Base-by-base conservation (phyloP, 306 rosid genomes). In the Dicorynia guianensis region DNA sequence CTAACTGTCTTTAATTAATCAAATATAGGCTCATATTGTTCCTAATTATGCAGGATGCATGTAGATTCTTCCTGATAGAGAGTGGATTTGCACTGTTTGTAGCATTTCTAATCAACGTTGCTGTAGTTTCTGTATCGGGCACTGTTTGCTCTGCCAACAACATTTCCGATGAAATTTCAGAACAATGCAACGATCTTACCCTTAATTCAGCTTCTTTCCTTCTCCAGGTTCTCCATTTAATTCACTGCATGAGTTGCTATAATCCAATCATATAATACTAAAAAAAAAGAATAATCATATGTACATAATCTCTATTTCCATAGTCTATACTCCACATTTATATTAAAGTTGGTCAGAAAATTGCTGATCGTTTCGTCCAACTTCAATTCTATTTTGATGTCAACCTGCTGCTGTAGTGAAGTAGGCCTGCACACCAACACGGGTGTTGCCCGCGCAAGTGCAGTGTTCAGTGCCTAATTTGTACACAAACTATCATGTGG, bases 181-280 rank as follows among this genome's bases (percentile, higher is more conserved):
- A 79, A 25, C 64, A 64, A 0, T 94, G 97, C 63, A 70, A 19
- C 38, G 65, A 94, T 83, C 81, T 94, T 3, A 88, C 90, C 5
- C 97, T 94, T 70, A 79, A 87, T 67, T 71, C 86, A 2, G 98
- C 97, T 48, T 88, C 97, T 49, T 94, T 92, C 79, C 97, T 94
- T 79, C 93, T 94, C 64, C 72, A 92, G 98, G 98, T 93, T 69
- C 63, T n/a, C 40, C 46, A 34, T 39, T 36, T 63, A 25, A 7
- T 49, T 44, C 50, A 11, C 69, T n/a, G 20, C 14, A 48, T 25
- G 54, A 40, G 1, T 36, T 52, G 12, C 12, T 18, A 11, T 11
- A 25, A 46, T 36, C 9, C 48, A 49, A 35, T 40, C 18, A 17
- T 48, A 14, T 25, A 25, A 25, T 25, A 25, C 2, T 25, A 25